Evolutionary conservation across 2,329 filamentous ascomycete genomes (phyloP).

Genomic region (Fusarium heterosporum): DNA sequence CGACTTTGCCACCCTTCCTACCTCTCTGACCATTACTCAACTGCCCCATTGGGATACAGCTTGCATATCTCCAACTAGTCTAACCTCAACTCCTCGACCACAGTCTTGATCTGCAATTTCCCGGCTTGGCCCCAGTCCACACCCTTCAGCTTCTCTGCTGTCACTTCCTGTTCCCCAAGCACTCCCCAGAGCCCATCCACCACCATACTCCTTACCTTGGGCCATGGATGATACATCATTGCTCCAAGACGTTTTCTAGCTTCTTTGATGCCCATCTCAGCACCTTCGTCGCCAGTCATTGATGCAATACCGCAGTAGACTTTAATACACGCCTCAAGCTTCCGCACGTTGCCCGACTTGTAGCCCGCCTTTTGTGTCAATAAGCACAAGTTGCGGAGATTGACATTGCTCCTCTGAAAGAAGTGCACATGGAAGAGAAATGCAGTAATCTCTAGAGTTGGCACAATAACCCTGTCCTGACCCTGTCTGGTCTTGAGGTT

Average conservation of each 20-base stretch:
- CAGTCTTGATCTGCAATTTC: conserved; percentile 57
- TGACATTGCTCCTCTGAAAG: conserved; percentile 57
- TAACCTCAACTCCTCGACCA: conserved; percentile 57
- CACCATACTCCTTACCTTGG: conserved; percentile 72
- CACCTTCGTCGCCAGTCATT: conserved; percentile 39
- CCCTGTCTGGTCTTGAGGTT: conserved; percentile 66
- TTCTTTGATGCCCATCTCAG: conserved; percentile 55
- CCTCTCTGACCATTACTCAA: conserved; percentile 15
- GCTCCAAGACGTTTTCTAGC: conserved; percentile 76
- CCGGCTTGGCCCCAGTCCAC: conserved; percentile 69
- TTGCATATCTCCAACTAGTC: conserved; percentile 44
- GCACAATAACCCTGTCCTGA: conserved; percentile 78
- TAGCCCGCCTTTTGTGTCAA: conserved; percentile 82
- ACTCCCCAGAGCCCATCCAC: conserved; percentile 71
- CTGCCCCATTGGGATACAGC: conserved; percentile 24
- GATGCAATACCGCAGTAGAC: conserved; percentile 78
- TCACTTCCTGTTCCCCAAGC: conserved; percentile 47
- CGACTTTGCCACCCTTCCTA: conserved; percentile 7
- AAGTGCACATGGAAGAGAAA: conserved; percentile 78
- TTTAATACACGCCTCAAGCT: conserved; percentile 82
- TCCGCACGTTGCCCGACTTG: conserved; percentile 84
- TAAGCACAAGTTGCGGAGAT: conserved; percentile 71
- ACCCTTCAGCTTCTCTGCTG: conserved; percentile 57
- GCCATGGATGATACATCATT: conserved; percentile 85
- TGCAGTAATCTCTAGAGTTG: conserved; percentile 79